Base-by-base conservation (phyloP, 306 rosid species). In the Boehmeria nivea region DNA sequence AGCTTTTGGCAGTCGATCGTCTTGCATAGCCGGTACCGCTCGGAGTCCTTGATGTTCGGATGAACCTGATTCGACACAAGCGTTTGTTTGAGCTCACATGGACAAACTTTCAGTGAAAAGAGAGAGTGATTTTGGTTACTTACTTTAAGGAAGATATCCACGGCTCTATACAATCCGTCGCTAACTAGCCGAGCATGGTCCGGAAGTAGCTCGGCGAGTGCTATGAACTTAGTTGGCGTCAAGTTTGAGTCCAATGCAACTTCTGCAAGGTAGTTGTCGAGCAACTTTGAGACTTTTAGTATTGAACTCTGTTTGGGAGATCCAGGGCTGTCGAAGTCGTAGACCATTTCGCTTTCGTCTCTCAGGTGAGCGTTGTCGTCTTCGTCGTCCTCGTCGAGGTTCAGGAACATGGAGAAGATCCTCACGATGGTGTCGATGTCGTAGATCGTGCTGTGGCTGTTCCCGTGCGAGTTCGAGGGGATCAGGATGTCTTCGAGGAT, bases 271-370 rank as follows among this genome's bases (percentile, higher is more conserved):
- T 74, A 87, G 50, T 76, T 87, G 66, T 93, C 99, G 38, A 87
- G 61, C 63, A 93, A 65, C 69, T 93, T 93, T 15, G 99, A 93
- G 1, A 87, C 96, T 75, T 93, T 93, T 2, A 93, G 81, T 66
- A 93, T 87, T 46, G 96, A 81, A 65, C 94, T 93, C 66, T 93
- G 99, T 51, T 85, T 87, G 6, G 99, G 99, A 19, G 99, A 93
- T 60, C 94, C 95, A 2, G 96, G 96, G 67, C 86, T 85, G 52
- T 93, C 99, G 39, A 83, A 93, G 53, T 83, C 94, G 70, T 83
- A 83, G 22, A 78, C 78, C 96, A 85, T 88, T 55, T 93, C 95
- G 13, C 74, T 77, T 69, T 91, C 99, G 33, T 85, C 89, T 60
- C 94, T 77, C 74, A 87, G 51, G 42, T 46, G 78, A 59, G 50